These are phyloP conservation scores for Aleurites moluccanus DNA, from an alignment of 441 rosid genomes.

Conservation along the genomic window DNA sequence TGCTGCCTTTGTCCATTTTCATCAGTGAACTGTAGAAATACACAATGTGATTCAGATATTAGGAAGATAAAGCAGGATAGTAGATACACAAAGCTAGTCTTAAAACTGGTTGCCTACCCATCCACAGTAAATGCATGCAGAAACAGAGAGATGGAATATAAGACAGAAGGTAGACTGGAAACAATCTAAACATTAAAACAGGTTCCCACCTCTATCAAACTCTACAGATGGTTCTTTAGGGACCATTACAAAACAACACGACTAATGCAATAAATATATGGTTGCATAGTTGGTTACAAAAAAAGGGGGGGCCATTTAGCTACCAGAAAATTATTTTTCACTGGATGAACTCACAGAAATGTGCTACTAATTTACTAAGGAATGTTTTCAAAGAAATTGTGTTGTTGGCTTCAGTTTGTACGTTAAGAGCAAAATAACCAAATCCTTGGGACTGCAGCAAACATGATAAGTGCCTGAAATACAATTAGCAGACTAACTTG, in stretches of 20 bases:
- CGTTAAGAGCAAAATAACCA: not conserved
- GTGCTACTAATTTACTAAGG: not conserved
- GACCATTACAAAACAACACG: not conserved
- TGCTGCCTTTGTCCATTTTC: constrained; percentile 89
- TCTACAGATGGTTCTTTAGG: not conserved
- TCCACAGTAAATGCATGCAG: not conserved
- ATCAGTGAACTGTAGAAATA: constrained; percentile 65
- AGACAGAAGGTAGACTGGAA: not conserved
- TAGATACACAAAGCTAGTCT: not conserved
- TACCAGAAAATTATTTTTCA: not conserved
- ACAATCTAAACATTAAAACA: not conserved
- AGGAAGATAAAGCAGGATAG: not conserved
- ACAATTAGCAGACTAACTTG: not conserved
- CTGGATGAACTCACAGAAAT: not conserved
- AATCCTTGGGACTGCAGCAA: not conserved
- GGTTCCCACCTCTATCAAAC: not conserved
- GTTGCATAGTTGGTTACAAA: not conserved
- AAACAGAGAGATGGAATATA: too few species aligned
- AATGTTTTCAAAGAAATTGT: not conserved
- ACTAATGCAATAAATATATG: not conserved
- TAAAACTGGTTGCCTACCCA: not conserved
- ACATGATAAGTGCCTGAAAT: not conserved
- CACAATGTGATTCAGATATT: constrained; percentile 7
- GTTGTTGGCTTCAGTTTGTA: not conserved
- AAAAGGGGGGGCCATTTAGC: not conserved